Evolutionary conservation across 805 yeast genomes (phyloP).

Genomic region (Sporopachydermia lactativora): DNA sequence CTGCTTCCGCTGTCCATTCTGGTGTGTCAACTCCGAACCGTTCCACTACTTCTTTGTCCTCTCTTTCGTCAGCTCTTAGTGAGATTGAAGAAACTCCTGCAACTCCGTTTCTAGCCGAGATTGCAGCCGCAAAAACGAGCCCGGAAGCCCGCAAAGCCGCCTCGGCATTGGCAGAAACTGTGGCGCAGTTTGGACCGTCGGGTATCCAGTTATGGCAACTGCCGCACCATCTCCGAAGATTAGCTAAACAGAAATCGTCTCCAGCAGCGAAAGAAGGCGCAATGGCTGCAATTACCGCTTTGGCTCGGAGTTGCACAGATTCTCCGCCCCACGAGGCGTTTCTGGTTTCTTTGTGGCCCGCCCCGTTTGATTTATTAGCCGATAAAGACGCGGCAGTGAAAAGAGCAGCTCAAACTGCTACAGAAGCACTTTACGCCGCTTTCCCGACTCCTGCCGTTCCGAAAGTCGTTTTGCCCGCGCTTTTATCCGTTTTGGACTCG

Average conservation of each 20-base stretch:
- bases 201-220: constrained; percentile 53
- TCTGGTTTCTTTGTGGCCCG: constrained; percentile 45
- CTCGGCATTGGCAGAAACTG: constrained; percentile 34
- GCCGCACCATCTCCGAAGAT: constrained; percentile 43
- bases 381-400: constrained; percentile 83
- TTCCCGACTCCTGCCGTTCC: constrained; percentile 71
- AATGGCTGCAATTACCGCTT: constrained; percentile 39
- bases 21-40: constrained; percentile 27
- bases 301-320: constrained; percentile 47
- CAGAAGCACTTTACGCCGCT: constrained; percentile 52
- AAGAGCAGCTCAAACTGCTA: constrained; percentile 73
- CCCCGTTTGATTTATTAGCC: constrained; percentile 57
- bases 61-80: constrained; percentile 55
- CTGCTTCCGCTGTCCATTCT: too few relatives aligned
- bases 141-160: constrained; percentile 43
- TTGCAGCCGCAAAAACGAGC: constrained; percentile 36
- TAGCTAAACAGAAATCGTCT: constrained; percentile 62
- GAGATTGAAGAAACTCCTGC: constrained; percentile 56
- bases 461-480: constrained; percentile 46
- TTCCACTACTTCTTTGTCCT: constrained; percentile 63
- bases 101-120: constrained; percentile 36
- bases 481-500: constrained; percentile 51
- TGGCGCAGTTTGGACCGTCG: constrained; percentile 30
- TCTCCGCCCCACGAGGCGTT: constrained; percentile 60
- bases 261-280: constrained; percentile 67